These are phyloP conservation scores for Cryptosporidium tyzzeri DNA, from an alignment of 169 alveolate species.

Conservation along the genomic window DNA sequence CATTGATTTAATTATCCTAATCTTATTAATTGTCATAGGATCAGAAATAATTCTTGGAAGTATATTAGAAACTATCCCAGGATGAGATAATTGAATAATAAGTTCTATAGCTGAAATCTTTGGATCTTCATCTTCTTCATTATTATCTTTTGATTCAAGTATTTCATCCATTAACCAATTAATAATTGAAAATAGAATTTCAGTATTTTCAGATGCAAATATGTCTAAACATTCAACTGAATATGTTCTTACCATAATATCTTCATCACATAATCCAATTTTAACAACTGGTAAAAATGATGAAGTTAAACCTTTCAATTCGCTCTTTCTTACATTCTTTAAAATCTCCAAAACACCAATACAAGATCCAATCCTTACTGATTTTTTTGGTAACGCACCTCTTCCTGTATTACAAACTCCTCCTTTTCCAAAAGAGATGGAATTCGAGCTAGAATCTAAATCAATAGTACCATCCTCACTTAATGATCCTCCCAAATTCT, in stretches of 20 bases:
- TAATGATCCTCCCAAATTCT: conserved; percentile 51
- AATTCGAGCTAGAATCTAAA: background rate
- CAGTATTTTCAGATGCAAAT: conserved; percentile 28
- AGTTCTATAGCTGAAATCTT: conserved; percentile 48
- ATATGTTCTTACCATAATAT: conserved; percentile 22
- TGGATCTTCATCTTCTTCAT: background rate
- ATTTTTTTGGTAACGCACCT: background rate
- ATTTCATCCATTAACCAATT: conserved; percentile 48
- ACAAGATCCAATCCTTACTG: conserved; percentile 55
- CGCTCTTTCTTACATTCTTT: conserved; percentile 9
- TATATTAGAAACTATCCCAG: conserved; percentile 39
- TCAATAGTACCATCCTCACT: conserved; percentile 3
- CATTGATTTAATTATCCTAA: conserved; percentile 26
- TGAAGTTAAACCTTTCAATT: background rate
- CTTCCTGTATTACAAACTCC: background rate
- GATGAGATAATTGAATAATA: conserved; percentile 40
- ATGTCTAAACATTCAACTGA: conserved; percentile 55
- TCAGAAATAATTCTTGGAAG: conserved; percentile 37
- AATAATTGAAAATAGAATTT: conserved; percentile 4
- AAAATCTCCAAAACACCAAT: conserved; percentile 52
- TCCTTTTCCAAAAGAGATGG: background rate
- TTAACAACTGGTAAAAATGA: conserved; percentile 43
- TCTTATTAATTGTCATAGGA: background rate
- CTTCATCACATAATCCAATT: conserved; percentile 23
- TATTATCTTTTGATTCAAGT: background rate